A percentile compares a stretch with the other conserved stretches of the same genome.
Conservation (phyloP, 2,329 filamentous ascomycete species). For the Byssothecium circinans region DNA sequence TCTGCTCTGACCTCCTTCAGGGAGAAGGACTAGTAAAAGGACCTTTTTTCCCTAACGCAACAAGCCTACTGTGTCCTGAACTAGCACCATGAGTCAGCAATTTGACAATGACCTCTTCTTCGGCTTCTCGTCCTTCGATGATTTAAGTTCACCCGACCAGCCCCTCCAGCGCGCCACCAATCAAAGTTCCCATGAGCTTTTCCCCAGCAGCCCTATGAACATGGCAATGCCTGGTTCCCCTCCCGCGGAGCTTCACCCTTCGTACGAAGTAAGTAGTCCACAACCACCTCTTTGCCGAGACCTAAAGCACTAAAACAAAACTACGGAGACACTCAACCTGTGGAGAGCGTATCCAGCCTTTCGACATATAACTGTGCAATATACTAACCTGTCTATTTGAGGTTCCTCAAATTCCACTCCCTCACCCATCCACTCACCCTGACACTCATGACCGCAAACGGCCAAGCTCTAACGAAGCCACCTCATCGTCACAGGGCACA, state of each 20-base stretch:
- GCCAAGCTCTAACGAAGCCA: too few relatives aligned
- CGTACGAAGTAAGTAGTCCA: too few relatives aligned
- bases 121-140: background rate
- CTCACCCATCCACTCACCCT: too few relatives aligned
- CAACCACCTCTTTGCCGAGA: too few relatives aligned
- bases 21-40: background rate
- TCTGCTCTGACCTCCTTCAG: background rate
- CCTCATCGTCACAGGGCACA: too few relatives aligned
- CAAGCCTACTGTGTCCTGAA: background rate
- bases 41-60: background rate
- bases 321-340: too few relatives aligned
- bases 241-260: background rate
- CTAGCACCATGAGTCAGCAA: background rate
- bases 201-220: background rate
- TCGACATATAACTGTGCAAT: too few relatives aligned
- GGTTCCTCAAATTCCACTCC: too few relatives aligned
- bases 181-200: background rate
- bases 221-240: background rate
- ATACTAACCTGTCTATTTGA: too few relatives aligned
- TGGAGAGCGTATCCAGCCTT: too few relatives aligned
- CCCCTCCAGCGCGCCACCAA: background rate
- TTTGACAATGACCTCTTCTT: background rate
- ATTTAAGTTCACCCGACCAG: background rate
- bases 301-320: too few relatives aligned
- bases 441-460: too few relatives aligned